Percentiles rank a stretch among this genome's conserved stretches.
These are phyloP conservation scores for Beauveria brongniartii DNA, from an alignment of 2,329 filamentous ascomycete species.

Conservation along the genomic window DNA sequence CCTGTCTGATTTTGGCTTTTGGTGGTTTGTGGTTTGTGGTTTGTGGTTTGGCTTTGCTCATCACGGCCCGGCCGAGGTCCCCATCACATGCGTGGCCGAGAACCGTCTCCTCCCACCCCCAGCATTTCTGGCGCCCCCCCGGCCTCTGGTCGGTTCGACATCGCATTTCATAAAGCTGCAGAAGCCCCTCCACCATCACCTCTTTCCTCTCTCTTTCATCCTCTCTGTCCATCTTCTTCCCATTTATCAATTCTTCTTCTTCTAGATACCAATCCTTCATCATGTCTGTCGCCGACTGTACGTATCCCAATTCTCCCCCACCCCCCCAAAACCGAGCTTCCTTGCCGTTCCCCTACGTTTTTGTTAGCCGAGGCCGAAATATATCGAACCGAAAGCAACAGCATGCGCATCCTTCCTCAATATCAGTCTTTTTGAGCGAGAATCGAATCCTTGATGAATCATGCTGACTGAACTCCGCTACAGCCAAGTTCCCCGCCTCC, in stretches of 20 bases:
- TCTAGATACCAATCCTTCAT: conserved; percentile 2
- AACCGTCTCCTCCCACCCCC: background rate
- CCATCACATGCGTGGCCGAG: conserved; percentile 23
- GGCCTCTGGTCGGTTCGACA: background rate
- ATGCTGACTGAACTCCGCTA: conserved; percentile 23
- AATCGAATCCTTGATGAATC: background rate
- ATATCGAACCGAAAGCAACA: too few species aligned
- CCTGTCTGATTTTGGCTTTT: background rate
- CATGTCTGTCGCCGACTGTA: conserved; percentile 13
- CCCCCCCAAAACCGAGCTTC: background rate
- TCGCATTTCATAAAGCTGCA: conserved; percentile 9
- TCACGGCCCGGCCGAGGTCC: conserved; percentile 23
- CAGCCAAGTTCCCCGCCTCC: conserved; percentile 82
- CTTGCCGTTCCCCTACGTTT: background rate
- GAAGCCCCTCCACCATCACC: background rate
- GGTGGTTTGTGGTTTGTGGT: background rate
- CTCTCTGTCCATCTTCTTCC: background rate
- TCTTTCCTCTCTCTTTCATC: background rate
- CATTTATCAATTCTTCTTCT: background rate
- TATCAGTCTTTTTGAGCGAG: too few species aligned
- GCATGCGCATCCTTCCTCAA: background rate
- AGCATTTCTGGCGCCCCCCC: background rate
- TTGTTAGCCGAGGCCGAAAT: background rate
- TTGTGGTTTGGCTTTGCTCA: background rate
- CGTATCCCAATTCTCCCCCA: background rate